These are phyloP conservation scores for Obelidium mucronatum DNA, from an alignment of 192 early-diverging fungal genomes.

Conservation along the genomic window DNA sequence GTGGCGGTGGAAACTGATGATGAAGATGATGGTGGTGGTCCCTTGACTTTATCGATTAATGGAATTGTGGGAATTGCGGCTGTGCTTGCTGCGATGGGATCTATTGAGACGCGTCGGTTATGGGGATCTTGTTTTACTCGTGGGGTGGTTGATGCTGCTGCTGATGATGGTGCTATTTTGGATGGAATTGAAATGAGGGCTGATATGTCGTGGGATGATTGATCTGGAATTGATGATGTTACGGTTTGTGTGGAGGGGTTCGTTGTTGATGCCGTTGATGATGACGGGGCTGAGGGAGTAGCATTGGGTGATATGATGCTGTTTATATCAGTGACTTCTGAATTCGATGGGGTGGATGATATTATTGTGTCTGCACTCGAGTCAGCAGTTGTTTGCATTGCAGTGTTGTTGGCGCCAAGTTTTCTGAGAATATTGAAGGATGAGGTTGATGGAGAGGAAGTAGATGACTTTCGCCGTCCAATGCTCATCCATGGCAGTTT, in stretches of 20 bases:
- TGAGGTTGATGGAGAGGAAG: neutral
- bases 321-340: no score
- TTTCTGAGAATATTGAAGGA: neutral
- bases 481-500: no score
- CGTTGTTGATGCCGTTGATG: no score
- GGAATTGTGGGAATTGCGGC: no score
- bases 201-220: neutral
- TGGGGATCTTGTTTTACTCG: constrained; percentile 4
- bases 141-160: constrained; percentile 5
- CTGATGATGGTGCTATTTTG: no score
- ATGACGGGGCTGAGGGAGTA: no score
- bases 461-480: neutral
- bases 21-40: constrained; percentile 2
- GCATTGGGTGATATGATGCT: no score
- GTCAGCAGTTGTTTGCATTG: neutral
- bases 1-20: neutral
- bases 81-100: no score
- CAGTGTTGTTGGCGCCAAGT: neutral
- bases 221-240: neutral
- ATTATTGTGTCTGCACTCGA: neutral
- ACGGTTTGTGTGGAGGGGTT: no score
- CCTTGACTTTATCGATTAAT: no score
- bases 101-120: no score
- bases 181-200: neutral
- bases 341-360: no score